These are phyloP conservation scores for Clarkia xantiana DNA, from an alignment of 345 rosid genomes.

Conservation along the genomic window DNA sequence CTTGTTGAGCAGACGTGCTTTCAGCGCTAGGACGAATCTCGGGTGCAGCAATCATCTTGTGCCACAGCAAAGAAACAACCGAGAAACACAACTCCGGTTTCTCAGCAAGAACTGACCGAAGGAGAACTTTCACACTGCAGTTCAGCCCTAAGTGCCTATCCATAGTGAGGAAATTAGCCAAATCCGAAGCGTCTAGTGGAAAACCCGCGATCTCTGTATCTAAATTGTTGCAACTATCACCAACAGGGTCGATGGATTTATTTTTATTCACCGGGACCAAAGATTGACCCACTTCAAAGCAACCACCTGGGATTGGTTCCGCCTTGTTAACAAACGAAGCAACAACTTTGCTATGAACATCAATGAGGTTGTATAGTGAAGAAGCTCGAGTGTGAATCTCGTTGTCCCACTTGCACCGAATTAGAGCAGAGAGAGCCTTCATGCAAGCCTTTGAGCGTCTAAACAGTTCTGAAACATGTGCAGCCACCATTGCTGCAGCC, in stretches of 20 bases:
- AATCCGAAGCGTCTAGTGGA: constrained; percentile 82
- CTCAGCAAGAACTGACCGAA: constrained; percentile 74
- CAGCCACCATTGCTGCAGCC: constrained; percentile 99
- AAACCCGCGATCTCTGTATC: constrained; percentile 47
- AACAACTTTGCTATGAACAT: constrained; percentile 82
- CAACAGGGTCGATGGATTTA: constrained; percentile 19
- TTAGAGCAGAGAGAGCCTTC: constrained; percentile 68
- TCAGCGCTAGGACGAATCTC: constrained; percentile 80
- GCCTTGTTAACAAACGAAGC: constrained; percentile 35
- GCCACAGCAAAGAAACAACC: constrained; percentile 89
- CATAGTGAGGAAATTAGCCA: constrained; percentile 85
- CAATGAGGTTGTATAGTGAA: constrained; percentile 80
- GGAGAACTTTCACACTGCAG: constrained; percentile 66
- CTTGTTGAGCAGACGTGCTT: constrained; percentile 97
- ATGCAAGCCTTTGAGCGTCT: constrained; percentile 84
- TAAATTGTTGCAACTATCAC: constrained; percentile 25
- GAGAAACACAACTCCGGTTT: constrained; percentile 91
- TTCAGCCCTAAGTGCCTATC: constrained; percentile 81
- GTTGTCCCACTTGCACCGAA: constrained; percentile 87
- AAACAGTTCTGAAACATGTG: constrained; percentile 85
- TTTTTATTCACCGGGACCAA: constrained; percentile 26
- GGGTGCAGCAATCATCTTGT: constrained; percentile 76
- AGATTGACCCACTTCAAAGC: constrained; percentile 25
- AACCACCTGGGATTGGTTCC: too few species aligned
- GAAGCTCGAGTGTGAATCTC: constrained; percentile 72